Conservation (phyloP, 2,329 filamentous ascomycete genomes). For the Thermoascus crustaceus region DNA sequence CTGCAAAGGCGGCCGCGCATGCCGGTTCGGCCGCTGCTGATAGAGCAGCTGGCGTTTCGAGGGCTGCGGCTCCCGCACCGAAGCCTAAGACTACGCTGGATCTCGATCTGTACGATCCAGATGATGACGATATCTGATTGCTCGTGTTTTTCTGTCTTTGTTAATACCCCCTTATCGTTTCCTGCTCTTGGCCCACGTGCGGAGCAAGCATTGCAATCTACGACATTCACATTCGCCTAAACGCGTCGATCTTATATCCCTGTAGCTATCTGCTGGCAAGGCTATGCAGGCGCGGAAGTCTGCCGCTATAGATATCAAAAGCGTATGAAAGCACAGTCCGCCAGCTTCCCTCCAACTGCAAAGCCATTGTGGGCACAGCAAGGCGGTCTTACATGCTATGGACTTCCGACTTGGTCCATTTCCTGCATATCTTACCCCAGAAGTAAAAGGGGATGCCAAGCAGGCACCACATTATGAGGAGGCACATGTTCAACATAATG, state of each 20-base stretch:
- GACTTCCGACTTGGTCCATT: slow-evolving; percentile 50
- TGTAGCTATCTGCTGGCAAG: too few species aligned
- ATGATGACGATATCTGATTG: slow-evolving; percentile 35
- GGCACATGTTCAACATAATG: slow-evolving; percentile 52
- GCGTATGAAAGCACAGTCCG: too few species aligned
- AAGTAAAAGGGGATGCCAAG: slow-evolving; percentile 51
- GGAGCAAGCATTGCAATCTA: too few species aligned
- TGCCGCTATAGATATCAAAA: too few species aligned
- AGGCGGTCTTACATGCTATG: slow-evolving; percentile 41
- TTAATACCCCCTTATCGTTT: neutral
- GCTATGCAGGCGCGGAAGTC: too few species aligned
- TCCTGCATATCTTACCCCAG: slow-evolving; percentile 51
- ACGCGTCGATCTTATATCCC: too few species aligned
- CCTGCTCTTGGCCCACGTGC: too few species aligned
- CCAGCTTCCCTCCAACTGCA: too few species aligned
- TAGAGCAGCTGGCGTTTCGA: slow-evolving; percentile 8
- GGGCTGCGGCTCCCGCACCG: slow-evolving; percentile 13
- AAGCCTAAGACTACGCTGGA: slow-evolving; percentile 35
- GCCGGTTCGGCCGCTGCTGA: slow-evolving; percentile 18
- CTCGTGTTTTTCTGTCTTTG: neutral
- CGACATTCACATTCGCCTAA: too few species aligned
- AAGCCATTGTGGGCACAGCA: too few species aligned
- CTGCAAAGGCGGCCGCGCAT: slow-evolving; percentile 25
- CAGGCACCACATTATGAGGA: slow-evolving; percentile 47
- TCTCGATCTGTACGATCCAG: slow-evolving; percentile 38